A percentile compares a stretch with the other conserved stretches of the same genome.
Conservation (phyloP, 768 basidiomycete genomes). For the Agrocybe pediades region DNA sequence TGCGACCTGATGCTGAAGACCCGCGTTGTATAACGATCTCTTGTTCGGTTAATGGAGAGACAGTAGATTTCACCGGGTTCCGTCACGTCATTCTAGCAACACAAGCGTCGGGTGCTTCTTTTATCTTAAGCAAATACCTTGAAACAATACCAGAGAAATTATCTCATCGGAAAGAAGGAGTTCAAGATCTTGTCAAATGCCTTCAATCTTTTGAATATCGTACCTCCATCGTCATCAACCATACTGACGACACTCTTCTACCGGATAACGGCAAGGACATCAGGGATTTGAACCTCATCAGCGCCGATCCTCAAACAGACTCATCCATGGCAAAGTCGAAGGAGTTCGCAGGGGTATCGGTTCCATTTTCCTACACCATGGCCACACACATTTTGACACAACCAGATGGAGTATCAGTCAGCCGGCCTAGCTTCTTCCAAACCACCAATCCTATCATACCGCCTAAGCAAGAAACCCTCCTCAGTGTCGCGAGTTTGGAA, state of each 20-base stretch:
- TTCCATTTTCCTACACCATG: constrained; percentile 60
- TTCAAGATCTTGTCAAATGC: constrained; percentile 46
- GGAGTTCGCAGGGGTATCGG: constrained; percentile 27
- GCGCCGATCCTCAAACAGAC: neutral
- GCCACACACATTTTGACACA: constrained; percentile 63
- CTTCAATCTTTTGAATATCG: constrained; percentile 57
- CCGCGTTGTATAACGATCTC: constrained; percentile 37
- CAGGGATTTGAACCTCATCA: constrained; percentile 65
- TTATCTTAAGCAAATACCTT: constrained; percentile 50
- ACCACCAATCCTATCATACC: constrained; percentile 73
- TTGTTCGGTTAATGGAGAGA: constrained; percentile 31
- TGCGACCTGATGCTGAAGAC: constrained; percentile 40
- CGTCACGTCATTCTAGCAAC: constrained; percentile 74
- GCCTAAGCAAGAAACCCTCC: constrained; percentile 45
- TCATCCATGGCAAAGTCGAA: neutral
- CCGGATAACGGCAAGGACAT: constrained; percentile 51
- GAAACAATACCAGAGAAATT: constrained; percentile 34
- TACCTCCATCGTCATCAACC: constrained; percentile 65
- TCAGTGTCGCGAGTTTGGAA: constrained; percentile 63
- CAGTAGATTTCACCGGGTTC: constrained; percentile 46
- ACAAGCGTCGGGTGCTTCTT: constrained; percentile 65
- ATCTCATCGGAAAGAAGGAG: constrained; percentile 25
- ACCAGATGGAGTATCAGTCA: constrained; percentile 33
- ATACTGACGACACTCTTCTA: constrained; percentile 61
- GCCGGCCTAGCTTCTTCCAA: constrained; percentile 52